These are phyloP conservation scores for Echium plantagineum DNA, from an alignment of 257 asterid species.

Conservation along the genomic window DNA sequence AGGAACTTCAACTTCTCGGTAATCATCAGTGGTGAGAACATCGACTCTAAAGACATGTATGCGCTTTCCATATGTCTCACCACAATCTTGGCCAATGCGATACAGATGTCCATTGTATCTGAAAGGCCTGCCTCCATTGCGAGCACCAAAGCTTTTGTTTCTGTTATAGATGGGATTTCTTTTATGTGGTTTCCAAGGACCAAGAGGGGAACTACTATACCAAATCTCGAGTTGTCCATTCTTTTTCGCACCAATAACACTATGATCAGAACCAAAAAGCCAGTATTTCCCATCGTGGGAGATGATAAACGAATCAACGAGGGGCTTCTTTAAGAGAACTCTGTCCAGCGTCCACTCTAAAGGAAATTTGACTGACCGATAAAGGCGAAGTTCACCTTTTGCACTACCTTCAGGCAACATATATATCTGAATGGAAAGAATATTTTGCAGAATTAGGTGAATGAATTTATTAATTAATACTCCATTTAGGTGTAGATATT, in stretches of 20 bases:
- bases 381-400: slow-evolving; percentile 92
- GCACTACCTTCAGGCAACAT: slow-evolving; percentile 94
- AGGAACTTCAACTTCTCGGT: slow-evolving; percentile 72
- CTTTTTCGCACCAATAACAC: slow-evolving; percentile 53
- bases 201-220: slow-evolving; percentile 72
- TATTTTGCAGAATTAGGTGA: neutral
- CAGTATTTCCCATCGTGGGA: slow-evolving; percentile 66
- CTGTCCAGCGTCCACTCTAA: slow-evolving; percentile 62
- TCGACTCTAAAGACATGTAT: slow-evolving; percentile 57
- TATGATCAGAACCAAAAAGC: slow-evolving; percentile 93
- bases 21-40: slow-evolving; percentile 46
- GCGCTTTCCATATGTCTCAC: slow-evolving; percentile 62
- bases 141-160: slow-evolving; percentile 71
- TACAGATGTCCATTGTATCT: slow-evolving; percentile 50
- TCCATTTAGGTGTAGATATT: too few species aligned
- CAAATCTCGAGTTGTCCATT: slow-evolving; percentile 89
- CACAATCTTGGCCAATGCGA: slow-evolving; percentile 89
- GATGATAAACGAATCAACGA: slow-evolving; percentile 68
- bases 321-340: slow-evolving; percentile 54
- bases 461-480: too few species aligned
- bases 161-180: slow-evolving; percentile 70
- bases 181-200: slow-evolving; percentile 90
- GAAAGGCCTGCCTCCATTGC: slow-evolving; percentile 95
- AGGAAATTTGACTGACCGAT: slow-evolving; percentile 75
- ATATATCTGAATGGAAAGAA: slow-evolving; percentile 47